Percentiles rank a stretch among this genome's conserved stretches.
Conservation (phyloP, 768 basidiomycete genomes). For the Hirschioporus abietinus region DNA sequence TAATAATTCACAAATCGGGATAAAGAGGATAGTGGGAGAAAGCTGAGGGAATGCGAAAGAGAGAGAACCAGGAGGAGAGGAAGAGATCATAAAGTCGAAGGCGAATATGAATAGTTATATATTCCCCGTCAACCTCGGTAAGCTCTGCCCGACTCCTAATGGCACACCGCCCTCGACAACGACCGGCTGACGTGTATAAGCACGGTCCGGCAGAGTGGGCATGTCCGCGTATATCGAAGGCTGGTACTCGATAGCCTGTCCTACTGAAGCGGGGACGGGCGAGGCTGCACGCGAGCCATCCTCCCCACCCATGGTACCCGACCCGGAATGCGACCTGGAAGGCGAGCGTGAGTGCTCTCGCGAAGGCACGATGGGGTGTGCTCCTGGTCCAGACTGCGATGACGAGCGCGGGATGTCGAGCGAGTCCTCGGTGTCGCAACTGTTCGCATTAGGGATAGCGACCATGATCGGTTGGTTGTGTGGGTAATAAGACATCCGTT, state of each 20-base stretch:
- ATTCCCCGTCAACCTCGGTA: not conserved
- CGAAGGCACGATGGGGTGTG: not conserved
- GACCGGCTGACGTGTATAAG: not conserved
- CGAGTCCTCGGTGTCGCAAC: not conserved
- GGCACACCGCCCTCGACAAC: not conserved
- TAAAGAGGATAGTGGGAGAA: not conserved
- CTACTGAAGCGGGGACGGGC: not conserved
- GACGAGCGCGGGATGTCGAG: constrained; percentile 3
- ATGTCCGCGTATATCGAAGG: not conserved
- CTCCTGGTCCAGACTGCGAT: not conserved
- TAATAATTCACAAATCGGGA: not conserved
- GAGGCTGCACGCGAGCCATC: not conserved
- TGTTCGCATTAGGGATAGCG: constrained; percentile 9
- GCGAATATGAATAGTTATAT: not conserved
- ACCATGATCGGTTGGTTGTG: constrained; percentile 60
- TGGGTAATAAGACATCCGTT: constrained; percentile 83
- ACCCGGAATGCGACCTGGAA: not conserved
- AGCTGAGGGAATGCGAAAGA: not conserved
- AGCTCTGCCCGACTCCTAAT: not conserved
- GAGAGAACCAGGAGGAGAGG: not conserved
- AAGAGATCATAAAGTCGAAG: not conserved
- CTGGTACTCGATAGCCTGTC: not conserved
- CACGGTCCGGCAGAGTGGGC: not conserved
- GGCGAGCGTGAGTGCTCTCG: not conserved
- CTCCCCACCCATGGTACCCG: not conserved